Evolutionary conservation across 73 alveolate species (phyloP), one percentile per base, ranked within the genome.

Genomic region (Stentor roeselii): DNA sequence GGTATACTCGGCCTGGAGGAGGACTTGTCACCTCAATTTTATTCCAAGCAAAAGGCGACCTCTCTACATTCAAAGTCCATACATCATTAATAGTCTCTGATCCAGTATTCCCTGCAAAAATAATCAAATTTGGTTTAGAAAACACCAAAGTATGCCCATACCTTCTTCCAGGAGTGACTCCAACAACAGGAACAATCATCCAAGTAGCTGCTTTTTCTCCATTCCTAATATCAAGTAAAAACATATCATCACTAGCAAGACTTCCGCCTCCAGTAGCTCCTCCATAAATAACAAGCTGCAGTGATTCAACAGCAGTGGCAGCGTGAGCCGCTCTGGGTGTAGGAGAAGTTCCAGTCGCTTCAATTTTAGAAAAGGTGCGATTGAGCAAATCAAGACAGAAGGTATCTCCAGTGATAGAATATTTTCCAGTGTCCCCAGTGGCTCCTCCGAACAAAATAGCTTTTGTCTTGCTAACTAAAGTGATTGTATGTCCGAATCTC

Each of bases 121-220:
- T 96, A 6, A 97, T 88, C 67, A 97, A 83, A 86, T 84, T 87
- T 15, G 99, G 99, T 83, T 97, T 97, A 74, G 91, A 91, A 83
- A 95, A 94, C 15, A 94, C 96, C 92, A 97, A 86, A 34, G 98
- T 91, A 88, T 97, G 99, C 15, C 99, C 99, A 89, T 97, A 97
- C 87, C 99, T 92, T 86, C 99, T 90, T 3, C 99, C 99, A 21
- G 99, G 99, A 3, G 99, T 98, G 3, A 95, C 88, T 11, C 99
- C 99, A 82, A 92, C 95, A 38, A 98, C 96, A 61, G 99, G 99
- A 30, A 98, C 99, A 34, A 96, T 95, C 96, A 96, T 91, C 99
- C 99, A 98, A 86, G 99, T 85, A 83, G 84, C 59, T 6, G 31
- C 14, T 2, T 60, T 6, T 67, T 38, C 89, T 75, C 84, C 86